Conservation (phyloP, 495 filamentous ascomycete species). For the Cenococcum geophilum region DNA sequence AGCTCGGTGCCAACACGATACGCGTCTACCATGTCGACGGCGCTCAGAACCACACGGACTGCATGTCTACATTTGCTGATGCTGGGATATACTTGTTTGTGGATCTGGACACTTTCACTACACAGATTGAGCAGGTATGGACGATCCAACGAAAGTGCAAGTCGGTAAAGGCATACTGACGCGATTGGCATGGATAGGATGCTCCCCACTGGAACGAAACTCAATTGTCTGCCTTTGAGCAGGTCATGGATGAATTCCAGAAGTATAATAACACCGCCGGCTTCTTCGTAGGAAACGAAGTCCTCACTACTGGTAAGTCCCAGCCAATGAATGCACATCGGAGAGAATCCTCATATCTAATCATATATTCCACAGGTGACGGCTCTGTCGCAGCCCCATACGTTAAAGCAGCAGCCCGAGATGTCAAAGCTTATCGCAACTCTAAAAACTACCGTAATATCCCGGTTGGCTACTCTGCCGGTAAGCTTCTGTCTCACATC, state of each 20-base stretch:
- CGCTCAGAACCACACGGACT: conserved; percentile 60
- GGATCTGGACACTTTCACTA: conserved; percentile 79
- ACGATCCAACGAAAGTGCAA: not conserved
- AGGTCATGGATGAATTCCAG: conserved; percentile 73
- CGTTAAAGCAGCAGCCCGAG: conserved; percentile 72
- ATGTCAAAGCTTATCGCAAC: conserved; percentile 76
- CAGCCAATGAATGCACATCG: not conserved
- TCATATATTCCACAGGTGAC: conserved; percentile 38
- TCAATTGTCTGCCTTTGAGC: conserved; percentile 58
- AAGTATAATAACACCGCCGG: conserved; percentile 72
- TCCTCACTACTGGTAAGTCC: conserved; percentile 53
- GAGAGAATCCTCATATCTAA: not conserved
- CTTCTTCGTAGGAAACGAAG: conserved; percentile 84
- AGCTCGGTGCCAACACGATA: conserved; percentile 75
- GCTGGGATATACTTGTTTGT: conserved; percentile 80
- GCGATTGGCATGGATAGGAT: conserved; percentile 35
- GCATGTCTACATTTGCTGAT: conserved; percentile 74
- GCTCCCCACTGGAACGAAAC: conserved; percentile 62
- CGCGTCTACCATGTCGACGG: conserved; percentile 86
- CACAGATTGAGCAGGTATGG: conserved; percentile 66
- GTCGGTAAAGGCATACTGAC: not conserved
- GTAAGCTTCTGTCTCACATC: conserved; percentile 12
- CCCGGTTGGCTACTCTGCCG: conserved; percentile 81
- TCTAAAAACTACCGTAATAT: conserved; percentile 73
- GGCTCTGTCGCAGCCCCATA: conserved; percentile 67